These are phyloP conservation scores for Lupinus albus DNA, from an alignment of 306 rosid species.

Conservation along the genomic window DNA sequence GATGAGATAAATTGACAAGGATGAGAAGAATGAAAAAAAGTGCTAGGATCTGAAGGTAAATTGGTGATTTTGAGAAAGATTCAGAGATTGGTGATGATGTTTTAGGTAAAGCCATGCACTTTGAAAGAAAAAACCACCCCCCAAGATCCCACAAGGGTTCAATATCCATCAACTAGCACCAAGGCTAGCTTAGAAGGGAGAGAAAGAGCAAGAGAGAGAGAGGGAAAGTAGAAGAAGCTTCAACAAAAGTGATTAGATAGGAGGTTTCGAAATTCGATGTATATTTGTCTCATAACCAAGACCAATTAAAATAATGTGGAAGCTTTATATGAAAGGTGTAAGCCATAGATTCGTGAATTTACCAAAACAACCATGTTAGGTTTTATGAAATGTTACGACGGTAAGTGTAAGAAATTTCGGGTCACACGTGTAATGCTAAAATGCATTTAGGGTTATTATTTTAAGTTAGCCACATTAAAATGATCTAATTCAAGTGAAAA, in stretches of 20 bases:
- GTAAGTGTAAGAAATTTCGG: too few relatives aligned
- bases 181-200: constrained; percentile 50
- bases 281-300: constrained; percentile 60
- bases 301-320: constrained; percentile 51
- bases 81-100: constrained; percentile 51
- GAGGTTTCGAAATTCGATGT: constrained; percentile 65
- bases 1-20: constrained; percentile 53
- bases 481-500: too few relatives aligned
- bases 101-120: constrained; percentile 91
- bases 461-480: too few relatives aligned
- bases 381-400: too few relatives aligned
- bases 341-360: constrained; percentile 38
- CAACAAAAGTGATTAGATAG: constrained; percentile 73
- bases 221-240: constrained; percentile 58
- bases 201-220: constrained; percentile 14
- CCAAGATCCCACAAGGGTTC: constrained; percentile 96
- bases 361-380: constrained; percentile 52
- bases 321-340: constrained; percentile 59
- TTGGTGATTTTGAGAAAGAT: constrained; percentile 51
- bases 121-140: constrained; percentile 93
- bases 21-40: constrained; percentile 66
- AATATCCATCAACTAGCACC: constrained; percentile 98
- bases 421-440: too few relatives aligned
- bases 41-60: constrained; percentile 53
- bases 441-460: too few relatives aligned